phyloP scores from a whole-genome alignment of 2,329 filamentous ascomycete genomes.

The Phialocephala subalpina region DNA sequence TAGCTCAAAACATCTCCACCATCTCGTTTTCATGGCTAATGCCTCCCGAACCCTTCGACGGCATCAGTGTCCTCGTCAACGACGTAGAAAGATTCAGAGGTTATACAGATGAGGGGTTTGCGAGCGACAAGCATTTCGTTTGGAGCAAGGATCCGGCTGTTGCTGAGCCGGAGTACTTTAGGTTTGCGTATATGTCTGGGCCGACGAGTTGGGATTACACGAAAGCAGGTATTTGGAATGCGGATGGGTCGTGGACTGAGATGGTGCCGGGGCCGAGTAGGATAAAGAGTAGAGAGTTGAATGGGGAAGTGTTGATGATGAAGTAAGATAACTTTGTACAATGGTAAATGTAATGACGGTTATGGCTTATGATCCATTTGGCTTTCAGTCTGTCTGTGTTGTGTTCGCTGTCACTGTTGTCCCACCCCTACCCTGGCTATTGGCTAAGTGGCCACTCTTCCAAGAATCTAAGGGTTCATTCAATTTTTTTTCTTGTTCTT shows the following conservation, averaged over 20 bases:
- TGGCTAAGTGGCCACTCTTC: too few species aligned
- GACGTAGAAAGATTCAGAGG: conserved; percentile 83
- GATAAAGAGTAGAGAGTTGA: conserved; percentile 37
- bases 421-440: too few species aligned
- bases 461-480: too few species aligned
- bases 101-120: conserved; percentile 64
- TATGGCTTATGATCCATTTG: not conserved
- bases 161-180: conserved; percentile 73
- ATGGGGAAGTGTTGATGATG: conserved; percentile 33
- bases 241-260: conserved; percentile 68
- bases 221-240: conserved; percentile 75
- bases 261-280: conserved; percentile 56
- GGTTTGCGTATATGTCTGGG: conserved; percentile 78
- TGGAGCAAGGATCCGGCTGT: conserved; percentile 62
- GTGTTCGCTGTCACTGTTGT: too few species aligned
- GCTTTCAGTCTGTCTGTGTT: too few species aligned
- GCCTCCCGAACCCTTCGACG: conserved; percentile 67
- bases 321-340: conserved; percentile 9
- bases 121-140: conserved; percentile 58
- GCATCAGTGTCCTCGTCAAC: conserved; percentile 82
- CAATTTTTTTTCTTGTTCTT: too few species aligned
- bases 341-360: not conserved
- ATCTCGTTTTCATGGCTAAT: conserved; percentile 45
- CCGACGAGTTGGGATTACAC: conserved; percentile 74
- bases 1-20: conserved; percentile 57